Base-by-base conservation (phyloP, 2,329 filamentous ascomycete genomes). In the Myrmaecium sp. region DNA sequence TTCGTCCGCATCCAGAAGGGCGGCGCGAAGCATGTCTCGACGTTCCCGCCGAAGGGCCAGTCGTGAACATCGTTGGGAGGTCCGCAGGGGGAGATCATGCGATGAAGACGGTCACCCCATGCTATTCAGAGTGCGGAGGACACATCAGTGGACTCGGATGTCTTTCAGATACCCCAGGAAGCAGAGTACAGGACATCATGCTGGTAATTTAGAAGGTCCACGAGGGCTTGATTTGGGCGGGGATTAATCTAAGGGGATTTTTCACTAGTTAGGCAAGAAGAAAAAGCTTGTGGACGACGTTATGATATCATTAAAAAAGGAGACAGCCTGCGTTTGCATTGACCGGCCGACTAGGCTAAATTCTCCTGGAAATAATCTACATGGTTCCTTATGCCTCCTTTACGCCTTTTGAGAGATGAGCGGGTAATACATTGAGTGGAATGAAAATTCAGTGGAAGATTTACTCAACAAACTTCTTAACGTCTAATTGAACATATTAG, bases 1-100 rank as follows among this genome's bases (percentile, higher is more conserved):
- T 95, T 84, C 64, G 62, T 82, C 33, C 73, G 81, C 33, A 59
- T 94, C 30, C 66, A 66, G 4, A 69, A 64, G 30, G 60, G 66
- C 16, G 81, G 81, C 4, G 57, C 51, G 8, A 63, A 72, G 34
- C 66, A 71, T 41, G 56, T 70, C n/a, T 76, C 78, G 14, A 75
- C 62, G 33, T 93, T 93, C 44, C 86, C 84, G 12, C 82, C 82
- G 1, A 56, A 58, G 29, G 36, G 34, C 2, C n/a, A 31, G 29
- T 30, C 30, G 23, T 37, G 26, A 28, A 5, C 23, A 23, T 20
- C n/a, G 18, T 20, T 20, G 6, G 18, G n/a, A n/a, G n/a, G n/a
- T n/a, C n/a, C n/a, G n/a, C n/a, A n/a, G n/a, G n/a, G n/a, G n/a
- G n/a, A n/a, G n/a, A n/a, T n/a, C n/a, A n/a, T n/a, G n/a, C n/a